Base-by-base conservation (phyloP, 2,329 filamentous ascomycete species). In the Pestalotiopsis sp. region DNA sequence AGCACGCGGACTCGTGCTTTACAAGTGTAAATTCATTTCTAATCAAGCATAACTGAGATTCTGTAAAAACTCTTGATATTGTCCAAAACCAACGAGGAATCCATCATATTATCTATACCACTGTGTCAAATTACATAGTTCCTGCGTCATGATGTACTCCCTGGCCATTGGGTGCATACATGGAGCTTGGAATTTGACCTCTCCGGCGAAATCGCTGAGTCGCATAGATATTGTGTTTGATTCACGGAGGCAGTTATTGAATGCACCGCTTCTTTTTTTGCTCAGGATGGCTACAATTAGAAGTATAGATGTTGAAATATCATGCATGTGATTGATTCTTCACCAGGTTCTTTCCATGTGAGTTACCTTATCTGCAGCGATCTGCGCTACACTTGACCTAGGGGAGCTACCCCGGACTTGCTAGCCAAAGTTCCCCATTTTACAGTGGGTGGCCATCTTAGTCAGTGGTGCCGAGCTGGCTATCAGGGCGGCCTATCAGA, bases 321-420 rank as follows among this genome's bases (percentile, higher is more conserved):
- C 45, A 20, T n/a, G 17, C 45, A 52, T 52, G 45, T 52, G 45
- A 52, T 20, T 52, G 45, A 52, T 52, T 52, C 45, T 23, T 52
- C 20, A 12, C 45, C 45, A 52, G 45, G 17, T 52, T n/a, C 45
- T 52, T 52, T 52, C 20, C 7, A 7, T 52, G 45, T 12, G 12
- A 52, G 45, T 52, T 52, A 52, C 45, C 45, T 52, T 52, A 52
- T 52, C 45, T 17, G 45, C 45, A 52, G 45, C 45, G 45, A 52
- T 52, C 45, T 52, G 17, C 45, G 45, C 45, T n/a, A n/a, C 45
- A n/a, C 45, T n/a, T 52, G 20, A 52, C 45, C 45, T 52, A 52
- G 45, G 45, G n/a, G 14, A 52, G 45, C 45, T 52, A 64, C 61
- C 61, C 61, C 61, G 25, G 61, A 64, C 61, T 64, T 52, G 49